These are phyloP conservation scores for Suhomyces sp. DNA, from an alignment of 805 yeast genomes.

Conservation along the genomic window DNA sequence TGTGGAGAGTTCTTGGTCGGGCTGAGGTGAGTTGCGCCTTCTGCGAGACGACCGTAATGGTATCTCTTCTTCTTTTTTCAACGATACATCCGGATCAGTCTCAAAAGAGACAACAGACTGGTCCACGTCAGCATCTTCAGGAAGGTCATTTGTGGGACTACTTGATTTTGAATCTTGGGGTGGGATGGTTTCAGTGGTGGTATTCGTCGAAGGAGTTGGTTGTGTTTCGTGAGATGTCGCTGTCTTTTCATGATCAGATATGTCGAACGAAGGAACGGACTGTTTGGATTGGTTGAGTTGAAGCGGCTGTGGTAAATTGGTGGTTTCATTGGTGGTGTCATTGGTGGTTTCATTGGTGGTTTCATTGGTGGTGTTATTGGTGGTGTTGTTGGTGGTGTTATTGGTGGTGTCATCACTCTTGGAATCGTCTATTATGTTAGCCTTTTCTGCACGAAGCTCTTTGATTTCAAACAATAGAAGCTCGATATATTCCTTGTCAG, in stretches of 20 bases:
- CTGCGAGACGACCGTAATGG: constrained; percentile 23
- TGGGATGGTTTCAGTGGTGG: background rate
- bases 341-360: background rate
- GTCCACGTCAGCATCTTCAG: background rate
- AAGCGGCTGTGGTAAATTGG: background rate
- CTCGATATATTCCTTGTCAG: constrained; percentile 33
- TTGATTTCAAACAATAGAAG: constrained; percentile 33
- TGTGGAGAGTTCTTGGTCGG: background rate
- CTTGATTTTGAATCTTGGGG: no score
- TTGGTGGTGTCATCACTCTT: background rate
- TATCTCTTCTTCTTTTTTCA: constrained; percentile 10
- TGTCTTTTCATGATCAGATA: background rate
- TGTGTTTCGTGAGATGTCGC: background rate
- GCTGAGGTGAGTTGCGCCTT: constrained; percentile 13
- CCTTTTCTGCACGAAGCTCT: constrained; percentile 25
- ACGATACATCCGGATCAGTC: background rate
- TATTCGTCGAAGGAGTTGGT: background rate
- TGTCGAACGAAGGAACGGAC: background rate
- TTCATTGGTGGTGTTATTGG: background rate
- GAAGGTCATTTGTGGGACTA: no score
- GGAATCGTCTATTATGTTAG: background rate
- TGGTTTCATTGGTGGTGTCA: background rate
- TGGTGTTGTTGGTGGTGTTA: background rate
- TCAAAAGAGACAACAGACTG: background rate
- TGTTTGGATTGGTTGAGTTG: background rate